Conservation (phyloP, 78 protist genomes). For the Dictyostelium capitatum region DNA sequence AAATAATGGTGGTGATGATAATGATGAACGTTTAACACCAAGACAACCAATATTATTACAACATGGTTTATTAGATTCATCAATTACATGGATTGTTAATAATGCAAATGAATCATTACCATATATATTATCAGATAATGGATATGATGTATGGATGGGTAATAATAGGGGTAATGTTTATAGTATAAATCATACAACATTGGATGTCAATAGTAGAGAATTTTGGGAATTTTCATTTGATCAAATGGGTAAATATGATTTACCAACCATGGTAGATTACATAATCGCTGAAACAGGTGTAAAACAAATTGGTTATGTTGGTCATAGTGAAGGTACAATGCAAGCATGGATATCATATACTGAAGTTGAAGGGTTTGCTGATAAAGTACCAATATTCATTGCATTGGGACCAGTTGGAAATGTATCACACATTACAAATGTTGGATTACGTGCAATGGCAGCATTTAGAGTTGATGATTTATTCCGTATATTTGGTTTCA, state of each 20-base stretch:
- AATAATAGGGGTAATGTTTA: conserved; percentile 87
- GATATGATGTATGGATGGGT: conserved; percentile 91
- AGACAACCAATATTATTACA: conserved; percentile 68
- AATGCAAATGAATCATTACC: conserved; percentile 52
- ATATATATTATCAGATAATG: conserved; percentile 78
- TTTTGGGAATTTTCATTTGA: conserved; percentile 83
- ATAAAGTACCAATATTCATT: conserved; percentile 30
- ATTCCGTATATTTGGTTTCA: conserved; percentile 24
- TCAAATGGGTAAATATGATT: conserved; percentile 76
- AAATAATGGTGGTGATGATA: neutral
- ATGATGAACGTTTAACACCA: too few species aligned
- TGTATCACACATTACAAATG: conserved; percentile 55
- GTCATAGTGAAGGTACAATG: conserved; percentile 86
- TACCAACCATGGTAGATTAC: conserved; percentile 75
- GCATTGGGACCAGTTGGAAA: conserved; percentile 77
- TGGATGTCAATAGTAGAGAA: neutral
- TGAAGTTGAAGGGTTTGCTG: neutral
- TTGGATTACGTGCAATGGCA: conserved; percentile 31
- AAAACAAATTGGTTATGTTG: conserved; percentile 52
- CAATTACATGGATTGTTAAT: conserved; percentile 71
- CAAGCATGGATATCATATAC: conserved; percentile 61
- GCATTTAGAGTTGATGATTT: neutral
- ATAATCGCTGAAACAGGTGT: neutral
- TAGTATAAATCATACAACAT: conserved; percentile 37
- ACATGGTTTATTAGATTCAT: conserved; percentile 84